Base-by-base conservation (phyloP, 495 filamentous ascomycete species). In the Xylaria nigripes region DNA sequence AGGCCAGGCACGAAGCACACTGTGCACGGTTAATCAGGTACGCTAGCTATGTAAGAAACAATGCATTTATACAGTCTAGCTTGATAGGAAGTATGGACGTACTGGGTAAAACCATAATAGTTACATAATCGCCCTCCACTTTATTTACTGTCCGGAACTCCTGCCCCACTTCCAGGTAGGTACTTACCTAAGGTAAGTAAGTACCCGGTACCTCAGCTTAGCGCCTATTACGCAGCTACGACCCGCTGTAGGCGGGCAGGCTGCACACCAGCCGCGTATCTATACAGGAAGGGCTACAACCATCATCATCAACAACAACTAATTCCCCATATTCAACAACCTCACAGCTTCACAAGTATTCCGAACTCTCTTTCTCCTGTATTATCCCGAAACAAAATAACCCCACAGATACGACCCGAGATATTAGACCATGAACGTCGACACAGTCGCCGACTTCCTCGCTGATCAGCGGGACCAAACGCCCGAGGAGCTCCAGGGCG, bases 381-480 rank as follows among this genome's bases (percentile, higher is more conserved):
- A 46, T 42, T 34, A 43, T n/a, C 1, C 2, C 42, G 19, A 21
- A 18, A 7, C 15, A 21, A 15, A 2, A 53, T 24, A 30, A 54
- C 40, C 38, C 27, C 23, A 4, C 29, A 46, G 32, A 36, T 24
- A 45, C 40, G 41, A 34, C 41, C 3, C 8, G 32, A 36, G 25
- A 23, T 2, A 24, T 29, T 27, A 38, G 40, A 54, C 15, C 44
- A 91, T 91, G 87, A 86, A 86, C 72, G 81, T 81, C 72, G 85
- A 94, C 67, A 86, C 85, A 60, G 90, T 99, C 69, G 78, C 89
- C 66, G 87, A 95, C 72, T 92, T 96, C 76, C 86, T 99, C 53
- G 80, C 79, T 52, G 86, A 92, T 53, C 88, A 93, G 77, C 87
- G 92, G 68, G 81, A 84, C 59, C 82, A 86, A 63, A 86, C 90